phyloP scores from a whole-genome alignment of 1,284 basidiomycete genomes.

The Psilocybe mexicana region DNA sequence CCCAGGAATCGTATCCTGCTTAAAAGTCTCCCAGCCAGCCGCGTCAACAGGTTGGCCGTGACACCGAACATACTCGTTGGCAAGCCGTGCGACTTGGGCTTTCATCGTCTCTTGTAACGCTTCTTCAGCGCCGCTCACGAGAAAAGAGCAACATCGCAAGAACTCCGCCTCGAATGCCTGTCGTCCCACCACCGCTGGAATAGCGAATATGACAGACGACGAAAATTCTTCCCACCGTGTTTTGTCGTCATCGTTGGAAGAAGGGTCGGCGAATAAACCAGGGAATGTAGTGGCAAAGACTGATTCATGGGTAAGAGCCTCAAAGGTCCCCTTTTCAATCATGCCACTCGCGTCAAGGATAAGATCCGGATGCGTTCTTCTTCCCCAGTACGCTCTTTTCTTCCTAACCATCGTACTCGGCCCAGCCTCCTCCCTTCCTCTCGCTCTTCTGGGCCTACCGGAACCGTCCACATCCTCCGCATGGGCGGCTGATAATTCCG shows the following conservation, averaged over 20 bases:
- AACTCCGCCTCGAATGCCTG: slow-evolving; percentile 70
- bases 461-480: slow-evolving; percentile 22
- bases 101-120: slow-evolving; percentile 40
- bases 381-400: slow-evolving; percentile 78
- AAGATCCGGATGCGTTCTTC: slow-evolving; percentile 72
- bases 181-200: slow-evolving; percentile 58
- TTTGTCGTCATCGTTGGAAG: slow-evolving; percentile 11
- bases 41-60: slow-evolving; percentile 53
- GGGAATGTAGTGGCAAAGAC: slow-evolving; percentile 74
- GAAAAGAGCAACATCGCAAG: slow-evolving; percentile 59
- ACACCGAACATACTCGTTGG: slow-evolving; percentile 60
- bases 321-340: slow-evolving; percentile 66
- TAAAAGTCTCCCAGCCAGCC: slow-evolving; percentile 61
- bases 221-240: slow-evolving; percentile 60
- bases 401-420: slow-evolving; percentile 42
- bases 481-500: slow-evolving; percentile 8
- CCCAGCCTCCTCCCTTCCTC: slow-evolving; percentile 25
- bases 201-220: slow-evolving; percentile 53
- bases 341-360: slow-evolving; percentile 38
- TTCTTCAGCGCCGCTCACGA: slow-evolving; percentile 58
- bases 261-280: background rate
- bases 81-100: slow-evolving; percentile 60
- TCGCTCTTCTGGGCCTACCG: slow-evolving; percentile 22
- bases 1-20: slow-evolving; percentile 48
- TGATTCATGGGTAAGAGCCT: slow-evolving; percentile 77